Percentiles rank a stretch among this genome's conserved stretches.
phyloP scores from a whole-genome alignment of 306 rosid species.

The Acacia melanoxylon region DNA sequence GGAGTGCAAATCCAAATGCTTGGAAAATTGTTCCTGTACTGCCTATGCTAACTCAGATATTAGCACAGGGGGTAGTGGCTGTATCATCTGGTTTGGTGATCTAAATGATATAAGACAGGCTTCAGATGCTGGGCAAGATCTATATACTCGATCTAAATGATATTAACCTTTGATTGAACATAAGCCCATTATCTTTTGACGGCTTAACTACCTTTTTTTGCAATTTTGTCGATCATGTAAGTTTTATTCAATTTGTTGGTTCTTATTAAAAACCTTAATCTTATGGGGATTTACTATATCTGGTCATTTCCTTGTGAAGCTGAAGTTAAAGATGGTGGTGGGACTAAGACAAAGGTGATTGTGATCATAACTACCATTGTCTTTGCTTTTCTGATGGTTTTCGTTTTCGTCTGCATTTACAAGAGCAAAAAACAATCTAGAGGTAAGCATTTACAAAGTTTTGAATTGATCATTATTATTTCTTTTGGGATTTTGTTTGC shows the following conservation, averaged over 20 bases:
- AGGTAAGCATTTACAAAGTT: not conserved
- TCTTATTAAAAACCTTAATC: no score
- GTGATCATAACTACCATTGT: no score
- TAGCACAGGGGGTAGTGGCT: conserved; percentile 44
- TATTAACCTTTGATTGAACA: not conserved
- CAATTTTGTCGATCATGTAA: not conserved
- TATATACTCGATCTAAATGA: conserved; percentile 34
- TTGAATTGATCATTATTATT: not conserved
- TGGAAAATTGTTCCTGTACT: conserved; percentile 47
- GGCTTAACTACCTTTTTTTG: not conserved
- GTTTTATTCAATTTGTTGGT: no score
- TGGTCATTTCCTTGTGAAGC: not conserved
- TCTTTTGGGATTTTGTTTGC: not conserved
- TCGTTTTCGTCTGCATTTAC: not conserved
- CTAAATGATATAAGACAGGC: conserved; percentile 15
- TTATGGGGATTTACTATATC: not conserved
- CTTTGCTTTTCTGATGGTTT: not conserved
- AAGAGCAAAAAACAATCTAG: not conserved
- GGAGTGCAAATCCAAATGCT: conserved; percentile 44
- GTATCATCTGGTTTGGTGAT: conserved; percentile 41
- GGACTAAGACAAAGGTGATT: not conserved
- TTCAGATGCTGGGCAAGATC: conserved; percentile 12
- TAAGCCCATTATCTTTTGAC: not conserved
- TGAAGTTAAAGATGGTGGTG: not conserved
- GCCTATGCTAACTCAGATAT: conserved; percentile 32